phyloP scores from a whole-genome alignment of 148 eudicot genomes.

The Rhododendron ferrugineum region DNA sequence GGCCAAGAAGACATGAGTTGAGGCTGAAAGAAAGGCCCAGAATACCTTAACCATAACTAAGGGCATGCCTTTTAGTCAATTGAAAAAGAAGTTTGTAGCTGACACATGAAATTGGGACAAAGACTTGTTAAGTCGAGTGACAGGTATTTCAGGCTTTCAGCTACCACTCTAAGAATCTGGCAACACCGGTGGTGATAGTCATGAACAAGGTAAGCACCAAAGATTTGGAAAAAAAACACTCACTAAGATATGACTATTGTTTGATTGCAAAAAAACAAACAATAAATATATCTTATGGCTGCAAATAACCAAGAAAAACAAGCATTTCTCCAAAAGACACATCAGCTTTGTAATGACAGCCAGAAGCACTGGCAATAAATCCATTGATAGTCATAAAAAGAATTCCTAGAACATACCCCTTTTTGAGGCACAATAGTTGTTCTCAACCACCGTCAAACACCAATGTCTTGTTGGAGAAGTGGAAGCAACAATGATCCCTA shows the following conservation, averaged over 20 bases:
- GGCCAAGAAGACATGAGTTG: background rate
- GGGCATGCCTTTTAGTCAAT: background rate
- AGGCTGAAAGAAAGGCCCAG: background rate
- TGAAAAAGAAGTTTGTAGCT: background rate
- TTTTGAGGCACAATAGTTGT: constrained; percentile 79
- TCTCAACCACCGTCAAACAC: constrained; percentile 84
- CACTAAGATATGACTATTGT: background rate
- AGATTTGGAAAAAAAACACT: background rate
- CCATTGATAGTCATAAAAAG: background rate
- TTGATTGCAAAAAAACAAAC: background rate
- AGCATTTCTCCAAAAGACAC: background rate
- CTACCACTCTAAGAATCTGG: background rate
- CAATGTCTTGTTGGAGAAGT: constrained; percentile 71
- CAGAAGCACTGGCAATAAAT: background rate
- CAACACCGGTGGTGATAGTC: background rate
- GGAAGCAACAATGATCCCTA: constrained; percentile 78
- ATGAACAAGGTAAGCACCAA: background rate
- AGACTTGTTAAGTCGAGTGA: background rate
- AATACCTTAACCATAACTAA: background rate
- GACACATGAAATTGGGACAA: background rate
- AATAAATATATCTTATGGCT: background rate
- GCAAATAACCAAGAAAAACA: background rate
- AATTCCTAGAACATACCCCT: constrained; percentile 48
- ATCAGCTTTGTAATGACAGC: background rate
- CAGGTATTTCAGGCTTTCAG: background rate